Conservation (phyloP, 2,329 filamentous ascomycete species). For the Colletotrichum abscissum region DNA sequence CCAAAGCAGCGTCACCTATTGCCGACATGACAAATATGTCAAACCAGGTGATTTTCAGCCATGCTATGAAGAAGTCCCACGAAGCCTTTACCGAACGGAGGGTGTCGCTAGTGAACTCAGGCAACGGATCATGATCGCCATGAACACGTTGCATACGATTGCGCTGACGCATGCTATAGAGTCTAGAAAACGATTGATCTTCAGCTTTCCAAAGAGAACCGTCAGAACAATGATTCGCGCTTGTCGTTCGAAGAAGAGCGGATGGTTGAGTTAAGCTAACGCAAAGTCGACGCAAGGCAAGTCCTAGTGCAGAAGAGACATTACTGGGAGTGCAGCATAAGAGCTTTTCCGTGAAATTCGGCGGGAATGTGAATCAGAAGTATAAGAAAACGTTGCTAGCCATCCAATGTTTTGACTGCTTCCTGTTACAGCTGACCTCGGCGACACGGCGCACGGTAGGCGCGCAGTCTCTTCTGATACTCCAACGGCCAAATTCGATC, state of each 20-base stretch:
- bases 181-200: neutral
- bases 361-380: neutral
- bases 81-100: constrained; percentile 1
- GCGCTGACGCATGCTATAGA: neutral
- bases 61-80: constrained; percentile 43
- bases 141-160: neutral
- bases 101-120: constrained; percentile 19
- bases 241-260: neutral
- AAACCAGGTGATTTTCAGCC: constrained; percentile 68
- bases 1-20: constrained; percentile 56
- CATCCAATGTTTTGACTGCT: neutral
- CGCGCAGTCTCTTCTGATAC: neutral
- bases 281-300: too few relatives aligned
- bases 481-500: neutral
- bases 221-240: neutral
- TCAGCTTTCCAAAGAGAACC: neutral
- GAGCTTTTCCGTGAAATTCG: neutral
- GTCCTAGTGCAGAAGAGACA: too few relatives aligned
- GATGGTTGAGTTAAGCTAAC: too few relatives aligned
- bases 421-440: neutral
- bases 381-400: neutral
- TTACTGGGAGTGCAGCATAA: neutral
- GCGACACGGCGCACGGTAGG: neutral
- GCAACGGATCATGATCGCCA: neutral
- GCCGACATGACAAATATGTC: constrained; percentile 70